A percentile compares a stretch with the other conserved stretches of the same genome.
phyloP scores from a whole-genome alignment of 192 early-diverging fungal genomes.

The Backusella tarrabulga region DNA sequence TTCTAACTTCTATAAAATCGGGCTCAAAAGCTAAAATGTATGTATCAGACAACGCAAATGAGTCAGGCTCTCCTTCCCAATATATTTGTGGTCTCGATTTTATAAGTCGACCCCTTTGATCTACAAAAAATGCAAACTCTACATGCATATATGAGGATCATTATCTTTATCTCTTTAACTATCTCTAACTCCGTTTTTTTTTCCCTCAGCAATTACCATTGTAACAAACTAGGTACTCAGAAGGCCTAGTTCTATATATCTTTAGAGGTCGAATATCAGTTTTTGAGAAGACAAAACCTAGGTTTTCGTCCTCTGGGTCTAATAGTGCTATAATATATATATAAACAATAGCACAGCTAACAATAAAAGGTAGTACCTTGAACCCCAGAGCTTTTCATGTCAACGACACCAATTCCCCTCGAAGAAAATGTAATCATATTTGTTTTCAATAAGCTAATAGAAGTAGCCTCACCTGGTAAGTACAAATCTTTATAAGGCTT shows the following conservation, averaged over 20 bases:
- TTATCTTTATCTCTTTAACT: not conserved
- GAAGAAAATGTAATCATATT: constrained; percentile 86
- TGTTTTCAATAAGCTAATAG: constrained; percentile 79
- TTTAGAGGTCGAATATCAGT: constrained; percentile 78
- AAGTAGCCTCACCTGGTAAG: constrained; percentile 83
- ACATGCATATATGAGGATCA: not conserved
- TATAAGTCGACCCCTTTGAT: constrained; percentile 77
- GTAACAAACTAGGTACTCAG: constrained; percentile 92
- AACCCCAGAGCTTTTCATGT: constrained; percentile 81
- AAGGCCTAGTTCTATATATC: constrained; percentile 75
- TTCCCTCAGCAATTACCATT: constrained; percentile 54
- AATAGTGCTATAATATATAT: constrained; percentile 45
- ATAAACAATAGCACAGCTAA: not conserved
- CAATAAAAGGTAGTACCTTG: constrained; percentile 46
- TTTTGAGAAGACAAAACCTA: constrained; percentile 80
- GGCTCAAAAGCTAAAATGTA: constrained; percentile 92
- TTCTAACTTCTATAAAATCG: constrained; percentile 86
- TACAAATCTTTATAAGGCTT: constrained; percentile 77
- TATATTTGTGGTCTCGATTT: constrained; percentile 72
- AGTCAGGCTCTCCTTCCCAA: constrained; percentile 84
- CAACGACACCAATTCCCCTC: constrained; percentile 92
- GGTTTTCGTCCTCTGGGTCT: constrained; percentile 77
- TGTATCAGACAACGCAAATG: constrained; percentile 77
- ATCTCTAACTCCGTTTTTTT: not conserved
- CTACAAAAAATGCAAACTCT: constrained; percentile 94